Conservation (phyloP, 345 rosid species). For the Rubroshorea leprosula region DNA sequence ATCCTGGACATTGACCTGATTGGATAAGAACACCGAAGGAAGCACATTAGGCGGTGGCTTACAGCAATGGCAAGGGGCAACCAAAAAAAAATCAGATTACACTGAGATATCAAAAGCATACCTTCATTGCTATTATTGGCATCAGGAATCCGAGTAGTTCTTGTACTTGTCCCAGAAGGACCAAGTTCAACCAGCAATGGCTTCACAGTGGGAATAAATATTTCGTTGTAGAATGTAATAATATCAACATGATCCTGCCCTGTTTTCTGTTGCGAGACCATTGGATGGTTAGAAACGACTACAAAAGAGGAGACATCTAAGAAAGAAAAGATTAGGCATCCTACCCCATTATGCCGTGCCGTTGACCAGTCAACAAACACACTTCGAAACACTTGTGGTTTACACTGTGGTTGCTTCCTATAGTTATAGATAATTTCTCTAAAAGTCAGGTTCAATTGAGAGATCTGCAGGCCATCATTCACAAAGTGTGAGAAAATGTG, state of each 20-base stretch:
- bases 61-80: slow-evolving; percentile 1
- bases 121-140: slow-evolving; percentile 54
- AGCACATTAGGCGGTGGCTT: slow-evolving; percentile 13
- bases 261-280: slow-evolving; percentile 50
- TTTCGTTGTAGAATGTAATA: slow-evolving; percentile 85
- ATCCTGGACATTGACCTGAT: slow-evolving; percentile 77
- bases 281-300: slow-evolving; percentile 21
- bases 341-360: slow-evolving; percentile 62
- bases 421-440: slow-evolving; percentile 77
- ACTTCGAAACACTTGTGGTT: slow-evolving; percentile 78
- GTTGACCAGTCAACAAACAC: slow-evolving; percentile 73
- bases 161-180: slow-evolving; percentile 43
- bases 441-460: slow-evolving; percentile 74
- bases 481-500: slow-evolving; percentile 20
- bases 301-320: slow-evolving; percentile 2
- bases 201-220: slow-evolving; percentile 76
- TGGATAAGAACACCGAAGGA: slow-evolving; percentile 15
- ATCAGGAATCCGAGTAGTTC: slow-evolving; percentile 39
- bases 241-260: slow-evolving; percentile 90
- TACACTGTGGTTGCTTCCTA: slow-evolving; percentile 95
- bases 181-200: slow-evolving; percentile 81
- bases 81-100: not conserved
- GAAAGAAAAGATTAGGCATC: slow-evolving; percentile 4
- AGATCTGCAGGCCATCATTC: slow-evolving; percentile 55
- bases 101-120: slow-evolving; percentile 16